These are phyloP conservation scores for Porpolomopsis calyptriformis DNA, from an alignment of 768 basidiomycete species.

Conservation along the genomic window DNA sequence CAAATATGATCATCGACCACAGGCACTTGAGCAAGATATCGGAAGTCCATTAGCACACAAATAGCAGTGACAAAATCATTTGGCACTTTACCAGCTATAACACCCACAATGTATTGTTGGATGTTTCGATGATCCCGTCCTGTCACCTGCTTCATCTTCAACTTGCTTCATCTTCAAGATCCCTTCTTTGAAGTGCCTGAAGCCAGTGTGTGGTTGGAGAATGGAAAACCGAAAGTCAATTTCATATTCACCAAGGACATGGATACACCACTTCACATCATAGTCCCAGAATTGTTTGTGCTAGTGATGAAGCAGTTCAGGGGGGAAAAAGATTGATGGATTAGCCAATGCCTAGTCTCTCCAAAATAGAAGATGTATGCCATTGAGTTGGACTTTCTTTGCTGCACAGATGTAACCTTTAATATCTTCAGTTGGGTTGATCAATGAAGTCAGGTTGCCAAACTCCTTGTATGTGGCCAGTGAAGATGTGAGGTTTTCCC, in stretches of 20 bases:
- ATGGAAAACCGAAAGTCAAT: no score
- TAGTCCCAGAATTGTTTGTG: no score
- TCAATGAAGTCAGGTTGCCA: constrained; percentile 7
- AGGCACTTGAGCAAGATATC: constrained; percentile 8
- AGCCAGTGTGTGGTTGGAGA: no score
- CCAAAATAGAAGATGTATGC: constrained; percentile 15
- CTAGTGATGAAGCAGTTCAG: no score
- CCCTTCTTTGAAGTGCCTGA: no score
- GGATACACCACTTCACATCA: no score
- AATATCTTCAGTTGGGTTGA: constrained; percentile 5
- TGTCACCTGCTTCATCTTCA: constrained; percentile 16
- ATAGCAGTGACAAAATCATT: no score
- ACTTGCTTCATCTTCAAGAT: constrained; percentile 16
- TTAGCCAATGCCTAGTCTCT: no score
- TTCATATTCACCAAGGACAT: no score
- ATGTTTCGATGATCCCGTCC: constrained; percentile 20
- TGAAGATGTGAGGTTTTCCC: constrained; percentile 13
- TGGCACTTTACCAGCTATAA: no score
- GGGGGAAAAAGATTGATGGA: no score
- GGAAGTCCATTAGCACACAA: no score
- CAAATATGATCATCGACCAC: not conserved
- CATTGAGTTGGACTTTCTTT: constrained; percentile 6
- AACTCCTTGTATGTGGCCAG: constrained; percentile 14
- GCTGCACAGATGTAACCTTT: not conserved
- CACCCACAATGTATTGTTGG: constrained; percentile 13